These are phyloP conservation scores for Calycina herbarum DNA, from an alignment of 2,329 filamentous ascomycete genomes.

Conservation along the genomic window DNA sequence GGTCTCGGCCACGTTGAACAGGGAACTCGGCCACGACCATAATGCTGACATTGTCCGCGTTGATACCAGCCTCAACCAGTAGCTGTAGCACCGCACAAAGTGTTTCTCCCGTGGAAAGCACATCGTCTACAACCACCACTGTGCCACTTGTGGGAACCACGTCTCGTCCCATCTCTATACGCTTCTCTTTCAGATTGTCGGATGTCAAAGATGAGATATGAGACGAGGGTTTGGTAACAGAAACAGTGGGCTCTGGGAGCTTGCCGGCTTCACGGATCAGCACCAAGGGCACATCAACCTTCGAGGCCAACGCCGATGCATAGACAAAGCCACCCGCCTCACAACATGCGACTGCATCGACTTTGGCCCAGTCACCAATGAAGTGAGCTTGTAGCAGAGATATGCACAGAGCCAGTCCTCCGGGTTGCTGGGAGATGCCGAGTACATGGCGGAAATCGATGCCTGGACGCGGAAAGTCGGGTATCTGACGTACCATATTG, in stretches of 20 bases:
- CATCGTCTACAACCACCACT: slow-evolving; percentile 30
- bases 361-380: slow-evolving; percentile 46
- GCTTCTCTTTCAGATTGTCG: slow-evolving; percentile 33
- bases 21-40: slow-evolving; percentile 31
- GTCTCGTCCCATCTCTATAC: slow-evolving; percentile 52
- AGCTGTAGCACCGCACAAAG: slow-evolving; percentile 30
- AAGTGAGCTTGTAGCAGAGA: slow-evolving; percentile 51
- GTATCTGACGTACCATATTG: slow-evolving; percentile 49
- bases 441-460: slow-evolving; percentile 61
- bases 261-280: slow-evolving; percentile 58
- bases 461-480: slow-evolving; percentile 50
- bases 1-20: slow-evolving; percentile 24
- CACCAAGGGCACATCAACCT: slow-evolving; percentile 45
- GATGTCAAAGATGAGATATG: slow-evolving; percentile 51
- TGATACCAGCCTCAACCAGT: slow-evolving; percentile 24
- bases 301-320: slow-evolving; percentile 50
- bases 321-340: slow-evolving; percentile 59
- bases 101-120: slow-evolving; percentile 30
- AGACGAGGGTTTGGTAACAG: slow-evolving; percentile 48
- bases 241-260: slow-evolving; percentile 56
- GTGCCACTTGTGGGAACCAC: slow-evolving; percentile 38
- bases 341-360: slow-evolving; percentile 51
- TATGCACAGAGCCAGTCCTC: slow-evolving; percentile 52
- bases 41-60: slow-evolving; percentile 22
- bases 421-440: slow-evolving; percentile 50